Conservation (phyloP, 2,329 filamentous ascomycete genomes). For the Diaporthe vexans region DNA sequence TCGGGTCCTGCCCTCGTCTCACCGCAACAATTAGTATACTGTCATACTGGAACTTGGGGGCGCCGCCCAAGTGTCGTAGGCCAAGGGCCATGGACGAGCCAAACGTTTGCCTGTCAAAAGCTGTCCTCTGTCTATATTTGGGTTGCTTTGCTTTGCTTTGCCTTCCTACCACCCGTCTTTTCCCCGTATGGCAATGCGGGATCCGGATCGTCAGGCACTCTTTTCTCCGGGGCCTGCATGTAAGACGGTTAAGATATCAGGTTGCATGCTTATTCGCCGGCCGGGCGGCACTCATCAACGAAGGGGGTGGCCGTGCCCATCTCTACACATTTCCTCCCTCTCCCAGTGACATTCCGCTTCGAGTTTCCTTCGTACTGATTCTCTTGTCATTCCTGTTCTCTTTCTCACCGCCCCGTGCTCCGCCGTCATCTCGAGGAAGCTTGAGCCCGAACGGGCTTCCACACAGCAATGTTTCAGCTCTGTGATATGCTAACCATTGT, state of each 20-base stretch:
- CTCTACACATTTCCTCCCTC: not conserved
- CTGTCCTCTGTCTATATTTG: conserved; percentile 20
- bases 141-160: not conserved
- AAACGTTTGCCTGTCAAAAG: conserved; percentile 12
- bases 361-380: not conserved
- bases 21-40: conserved; percentile 10
- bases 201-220: conserved; percentile 24
- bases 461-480: not conserved
- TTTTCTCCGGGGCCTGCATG: not conserved
- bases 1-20: conserved; percentile 16
- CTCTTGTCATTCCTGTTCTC: not conserved
- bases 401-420: conserved; percentile 14
- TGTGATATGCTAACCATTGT: not conserved
- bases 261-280: conserved; percentile 14
- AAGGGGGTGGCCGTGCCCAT: conserved; percentile 4
- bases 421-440: conserved; percentile 26
- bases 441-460: not conserved
- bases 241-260: conserved; percentile 22
- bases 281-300: not conserved
- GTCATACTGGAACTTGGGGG: conserved; percentile 14
- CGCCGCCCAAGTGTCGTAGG: not conserved
- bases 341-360: not conserved
- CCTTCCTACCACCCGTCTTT: not conserved
- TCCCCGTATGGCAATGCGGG: not conserved
- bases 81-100: not conserved